Percentiles rank a stretch among this genome's conserved stretches.
These are phyloP conservation scores for Fusarium irregulare DNA, from an alignment of 2,329 filamentous ascomycete species.

Conservation along the genomic window DNA sequence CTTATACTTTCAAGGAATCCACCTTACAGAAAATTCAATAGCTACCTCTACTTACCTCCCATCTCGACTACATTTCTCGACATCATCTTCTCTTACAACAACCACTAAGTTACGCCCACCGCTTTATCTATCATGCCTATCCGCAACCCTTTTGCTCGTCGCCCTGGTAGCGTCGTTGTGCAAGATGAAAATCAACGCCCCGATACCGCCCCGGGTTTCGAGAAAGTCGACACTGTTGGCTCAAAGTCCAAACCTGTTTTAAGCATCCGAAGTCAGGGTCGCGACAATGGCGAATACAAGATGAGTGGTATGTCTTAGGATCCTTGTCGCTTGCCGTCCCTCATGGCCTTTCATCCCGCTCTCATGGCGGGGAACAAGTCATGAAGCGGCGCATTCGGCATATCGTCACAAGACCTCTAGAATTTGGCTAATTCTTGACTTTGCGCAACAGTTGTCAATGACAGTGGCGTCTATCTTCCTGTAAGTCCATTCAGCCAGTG, in stretches of 20 bases:
- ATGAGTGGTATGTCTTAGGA: conserved; percentile 73
- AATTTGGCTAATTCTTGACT: conserved; percentile 43
- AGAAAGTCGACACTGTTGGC: conserved; percentile 71
- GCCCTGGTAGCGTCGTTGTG: conserved; percentile 59
- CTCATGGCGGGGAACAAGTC: conserved; percentile 10
- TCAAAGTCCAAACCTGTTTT: conserved; percentile 71
- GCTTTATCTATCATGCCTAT: conserved; percentile 67
- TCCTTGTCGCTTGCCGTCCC: conserved; percentile 23
- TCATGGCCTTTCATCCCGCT: conserved; percentile 16
- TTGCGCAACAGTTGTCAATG: conserved; percentile 81
- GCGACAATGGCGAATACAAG: conserved; percentile 79
- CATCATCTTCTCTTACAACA: conserved; percentile 19
- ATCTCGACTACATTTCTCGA: background rate
- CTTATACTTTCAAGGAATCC: conserved; percentile 2
- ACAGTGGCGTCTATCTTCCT: conserved; percentile 93
- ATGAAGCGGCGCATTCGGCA: conserved; percentile 34
- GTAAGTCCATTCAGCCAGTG: conserved; percentile 61
- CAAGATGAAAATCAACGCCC: conserved; percentile 65
- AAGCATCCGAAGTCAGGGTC: conserved; percentile 70
- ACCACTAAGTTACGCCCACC: conserved; percentile 17
- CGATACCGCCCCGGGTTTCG: conserved; percentile 62
- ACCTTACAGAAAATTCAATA: background rate
- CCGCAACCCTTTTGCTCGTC: conserved; percentile 77
- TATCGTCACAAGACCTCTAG: conserved; percentile 41
- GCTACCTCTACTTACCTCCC: background rate